These are phyloP conservation scores for Yamadazyma laniorum DNA, from an alignment of 805 yeast genomes.

Conservation along the genomic window DNA sequence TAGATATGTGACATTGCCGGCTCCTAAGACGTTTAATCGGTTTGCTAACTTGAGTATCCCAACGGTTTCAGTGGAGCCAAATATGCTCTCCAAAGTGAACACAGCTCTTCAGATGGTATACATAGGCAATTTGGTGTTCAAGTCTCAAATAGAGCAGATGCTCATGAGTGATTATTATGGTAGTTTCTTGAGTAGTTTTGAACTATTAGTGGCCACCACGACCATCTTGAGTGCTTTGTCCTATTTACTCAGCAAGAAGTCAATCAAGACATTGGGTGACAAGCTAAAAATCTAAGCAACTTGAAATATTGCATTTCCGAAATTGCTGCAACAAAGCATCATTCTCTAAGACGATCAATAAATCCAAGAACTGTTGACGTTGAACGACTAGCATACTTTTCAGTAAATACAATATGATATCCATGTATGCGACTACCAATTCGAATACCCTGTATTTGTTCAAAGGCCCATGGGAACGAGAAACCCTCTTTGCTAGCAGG, in stretches of 20 bases:
- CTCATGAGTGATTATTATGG: conserved; percentile 9
- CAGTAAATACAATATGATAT: conserved; percentile 2
- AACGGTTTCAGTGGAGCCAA: conserved; percentile 86
- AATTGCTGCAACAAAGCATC: background rate
- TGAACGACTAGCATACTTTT: background rate
- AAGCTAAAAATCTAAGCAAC: background rate
- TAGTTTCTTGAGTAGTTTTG: conserved; percentile 26
- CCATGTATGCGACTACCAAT: conserved; percentile 3
- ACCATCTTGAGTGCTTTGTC: conserved; percentile 78
- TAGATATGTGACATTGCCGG: conserved; percentile 70
- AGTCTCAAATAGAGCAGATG: conserved; percentile 23
- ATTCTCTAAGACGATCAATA: conserved; percentile 1
- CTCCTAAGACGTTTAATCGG: conserved; percentile 68
- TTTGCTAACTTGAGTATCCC: conserved; percentile 79
- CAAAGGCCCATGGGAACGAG: background rate
- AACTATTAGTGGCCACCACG: conserved; percentile 41
- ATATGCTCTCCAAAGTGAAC: conserved; percentile 79
- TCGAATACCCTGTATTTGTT: background rate
- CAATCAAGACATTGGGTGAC: conserved; percentile 52
- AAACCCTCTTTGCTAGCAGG: background rate
- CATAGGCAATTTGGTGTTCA: conserved; percentile 50
- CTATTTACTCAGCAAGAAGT: conserved; percentile 67
- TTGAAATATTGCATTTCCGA: background rate
- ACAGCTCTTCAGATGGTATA: conserved; percentile 92
- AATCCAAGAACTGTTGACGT: background rate